Evolutionary conservation across 306 rosid species (phyloP).

Genomic region (Cicer chorassanicum): DNA sequence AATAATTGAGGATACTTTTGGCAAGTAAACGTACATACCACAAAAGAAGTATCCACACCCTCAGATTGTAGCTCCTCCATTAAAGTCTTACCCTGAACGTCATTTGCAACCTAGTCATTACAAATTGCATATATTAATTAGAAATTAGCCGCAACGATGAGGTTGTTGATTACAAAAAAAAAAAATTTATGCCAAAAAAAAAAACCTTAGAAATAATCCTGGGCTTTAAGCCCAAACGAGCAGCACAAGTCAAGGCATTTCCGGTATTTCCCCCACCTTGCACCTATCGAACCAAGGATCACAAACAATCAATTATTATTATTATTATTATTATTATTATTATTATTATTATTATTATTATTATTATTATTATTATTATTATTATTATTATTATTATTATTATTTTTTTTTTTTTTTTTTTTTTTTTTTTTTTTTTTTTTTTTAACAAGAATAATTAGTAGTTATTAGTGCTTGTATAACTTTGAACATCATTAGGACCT

Average conservation of each 20-base stretch:
- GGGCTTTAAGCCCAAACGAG: conserved; percentile 84
- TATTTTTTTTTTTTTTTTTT: too few relatives aligned
- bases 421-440: too few relatives aligned
- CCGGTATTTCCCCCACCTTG: conserved; percentile 92
- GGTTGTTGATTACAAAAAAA: background rate
- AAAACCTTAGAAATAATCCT: conserved; percentile 83
- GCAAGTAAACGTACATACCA: conserved; percentile 41
- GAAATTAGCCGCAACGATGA: conserved; percentile 24
- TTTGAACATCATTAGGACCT: background rate
- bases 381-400: too few relatives aligned
- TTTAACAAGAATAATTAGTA: background rate
- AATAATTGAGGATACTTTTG: background rate
- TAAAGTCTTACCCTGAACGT: conserved; percentile 51
- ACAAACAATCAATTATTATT: conserved; percentile 41
- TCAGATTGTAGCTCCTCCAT: conserved; percentile 55
- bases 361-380: too few relatives aligned
- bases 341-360: too few relatives aligned
- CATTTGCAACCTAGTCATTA: conserved; percentile 56
- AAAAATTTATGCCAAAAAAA: background rate
- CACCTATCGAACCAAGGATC: conserved; percentile 58
- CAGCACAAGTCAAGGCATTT: conserved; percentile 82
- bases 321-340: too few relatives aligned
- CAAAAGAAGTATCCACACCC: conserved; percentile 57
- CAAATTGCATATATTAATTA: conserved; percentile 39
- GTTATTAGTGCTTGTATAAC: background rate